A percentile compares a stretch with the other conserved stretches of the same genome.
Evolutionary conservation across 225 moss, liverwort and hornwort genomes (phyloP).

Genomic region (Pseudisothecium myosuroides): DNA sequence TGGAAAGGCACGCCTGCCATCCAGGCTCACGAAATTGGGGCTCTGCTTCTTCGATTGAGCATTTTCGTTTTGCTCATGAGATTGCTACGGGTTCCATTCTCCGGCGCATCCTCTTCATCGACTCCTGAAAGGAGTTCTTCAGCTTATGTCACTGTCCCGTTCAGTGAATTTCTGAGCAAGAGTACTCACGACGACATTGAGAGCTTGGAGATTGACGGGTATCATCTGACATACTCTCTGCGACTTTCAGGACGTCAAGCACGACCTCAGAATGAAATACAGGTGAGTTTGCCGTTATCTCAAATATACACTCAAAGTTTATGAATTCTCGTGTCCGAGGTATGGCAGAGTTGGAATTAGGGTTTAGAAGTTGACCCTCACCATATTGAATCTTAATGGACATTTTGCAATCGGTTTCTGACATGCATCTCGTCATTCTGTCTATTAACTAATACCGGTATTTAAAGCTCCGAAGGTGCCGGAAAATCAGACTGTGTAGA

Average conservation of each 20-base stretch:
- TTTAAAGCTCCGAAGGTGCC: not conserved
- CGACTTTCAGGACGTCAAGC: slow-evolving; percentile 42
- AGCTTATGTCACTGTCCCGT: slow-evolving; percentile 73
- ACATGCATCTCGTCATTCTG: not conserved
- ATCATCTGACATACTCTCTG: slow-evolving; percentile 74
- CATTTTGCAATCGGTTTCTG: not conserved
- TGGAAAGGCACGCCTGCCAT: slow-evolving; percentile 54
- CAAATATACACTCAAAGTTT: not conserved
- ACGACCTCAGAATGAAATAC: slow-evolving; percentile 14
- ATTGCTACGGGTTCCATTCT: slow-evolving; percentile 75
- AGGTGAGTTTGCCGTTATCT: not conserved
- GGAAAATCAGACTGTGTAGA: not conserved
- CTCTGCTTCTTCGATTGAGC: slow-evolving; percentile 85
- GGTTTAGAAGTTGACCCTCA: not conserved
- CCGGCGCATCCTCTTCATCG: slow-evolving; percentile 40
- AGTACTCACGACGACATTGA: slow-evolving; percentile 65
- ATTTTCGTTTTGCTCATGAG: slow-evolving; percentile 90
- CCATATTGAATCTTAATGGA: not conserved
- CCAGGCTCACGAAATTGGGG: slow-evolving; percentile 83
- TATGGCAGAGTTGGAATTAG: not conserved
- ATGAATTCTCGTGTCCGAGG: not conserved
- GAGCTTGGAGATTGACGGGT: slow-evolving; percentile 87
- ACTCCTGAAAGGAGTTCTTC: slow-evolving; percentile 49
- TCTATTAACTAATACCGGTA: not conserved
- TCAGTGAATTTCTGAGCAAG: slow-evolving; percentile 85